Base-by-base conservation (phyloP, 2,329 filamentous ascomycete species). In the Aspergillus sp. region DNA sequence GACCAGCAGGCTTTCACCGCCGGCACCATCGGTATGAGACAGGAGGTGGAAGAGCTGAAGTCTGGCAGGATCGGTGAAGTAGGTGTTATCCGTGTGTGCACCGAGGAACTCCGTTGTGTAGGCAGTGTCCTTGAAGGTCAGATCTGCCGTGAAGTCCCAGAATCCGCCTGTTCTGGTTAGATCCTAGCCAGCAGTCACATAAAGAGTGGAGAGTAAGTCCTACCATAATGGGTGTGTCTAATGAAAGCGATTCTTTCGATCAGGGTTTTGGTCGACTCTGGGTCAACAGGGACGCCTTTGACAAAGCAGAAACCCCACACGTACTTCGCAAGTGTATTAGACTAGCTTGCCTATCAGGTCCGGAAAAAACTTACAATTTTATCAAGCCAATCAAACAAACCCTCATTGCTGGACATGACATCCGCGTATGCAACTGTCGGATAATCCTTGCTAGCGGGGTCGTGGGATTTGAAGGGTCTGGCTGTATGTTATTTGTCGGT, bases 31-130 rank as follows among this genome's bases (percentile, higher is more conserved):
- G 6, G 85, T 87, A 69, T 95, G 90, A 0, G 89, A 94, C 23
- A 97, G 81, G 44, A 97, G 78, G 67, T 99, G 94, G 71, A 99
- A 95, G 21, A 94, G 86, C 70, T 99, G 94, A 31, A 99, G 81
- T 9, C 93, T 91, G 2, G 89, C 87, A 0, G 94, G 93, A 58
- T 97, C 93, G 19, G 85, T 91, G 74, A 97, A 97, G 72, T 99
- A 97, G 1, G 93, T 96, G 5, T 85, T 97, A 73, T 99, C 94
- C 1, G 93, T 97, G 71, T 99, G 94, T 1, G 89, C 87, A 17
- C 85, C 84, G 2, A 99, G 82, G 1, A 86, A 86, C 47, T 94
- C 80, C 63, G 88, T 91, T 1, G 93, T 97, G 75, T 97, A 99
- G 3, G 91, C 91, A 1, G 89, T 95, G 65, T 96, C 91, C 59